These are phyloP conservation scores for Schizosaccharomyces versatilis DNA, from an alignment of 1,139 yeast genomes.

Conservation along the genomic window DNA sequence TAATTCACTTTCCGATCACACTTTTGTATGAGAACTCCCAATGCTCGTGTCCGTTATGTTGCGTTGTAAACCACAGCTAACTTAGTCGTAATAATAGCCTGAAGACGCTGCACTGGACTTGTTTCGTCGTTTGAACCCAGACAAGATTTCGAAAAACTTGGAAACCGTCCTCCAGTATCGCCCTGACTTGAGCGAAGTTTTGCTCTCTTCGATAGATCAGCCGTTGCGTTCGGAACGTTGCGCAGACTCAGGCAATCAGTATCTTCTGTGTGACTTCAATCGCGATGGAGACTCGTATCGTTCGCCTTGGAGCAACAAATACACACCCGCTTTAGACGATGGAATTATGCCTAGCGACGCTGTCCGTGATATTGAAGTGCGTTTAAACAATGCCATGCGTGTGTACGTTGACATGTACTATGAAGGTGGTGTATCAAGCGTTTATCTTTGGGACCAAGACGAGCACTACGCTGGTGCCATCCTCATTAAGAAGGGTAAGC, in stretches of 20 bases:
- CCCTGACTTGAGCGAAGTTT: slow-evolving; percentile 72
- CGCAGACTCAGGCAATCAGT: slow-evolving; percentile 38
- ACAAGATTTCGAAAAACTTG: slow-evolving; percentile 39
- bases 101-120: slow-evolving; percentile 68
- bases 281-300: slow-evolving; percentile 84
- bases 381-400: slow-evolving; percentile 81
- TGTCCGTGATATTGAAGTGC: slow-evolving; percentile 51
- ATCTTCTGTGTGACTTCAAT: slow-evolving; percentile 77
- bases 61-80: too few species aligned
- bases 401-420: slow-evolving; percentile 74
- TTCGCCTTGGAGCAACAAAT: slow-evolving; percentile 76
- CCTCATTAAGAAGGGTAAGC: slow-evolving; percentile 47
- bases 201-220: slow-evolving; percentile 68
- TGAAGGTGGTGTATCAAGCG: slow-evolving; percentile 79
- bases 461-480: slow-evolving; percentile 77
- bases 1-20: too few species aligned
- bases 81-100: neutral
- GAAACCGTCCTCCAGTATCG: slow-evolving; percentile 47
- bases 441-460: slow-evolving; percentile 63
- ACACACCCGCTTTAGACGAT: slow-evolving; percentile 41
- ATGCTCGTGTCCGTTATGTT: too few species aligned
- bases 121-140: slow-evolving; percentile 68
- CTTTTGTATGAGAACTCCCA: too few species aligned
- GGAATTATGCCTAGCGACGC: slow-evolving; percentile 52
- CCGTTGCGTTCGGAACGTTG: slow-evolving; percentile 49